Conservation (phyloP, 768 basidiomycete species). For the Artomyces pyxidatus region DNA sequence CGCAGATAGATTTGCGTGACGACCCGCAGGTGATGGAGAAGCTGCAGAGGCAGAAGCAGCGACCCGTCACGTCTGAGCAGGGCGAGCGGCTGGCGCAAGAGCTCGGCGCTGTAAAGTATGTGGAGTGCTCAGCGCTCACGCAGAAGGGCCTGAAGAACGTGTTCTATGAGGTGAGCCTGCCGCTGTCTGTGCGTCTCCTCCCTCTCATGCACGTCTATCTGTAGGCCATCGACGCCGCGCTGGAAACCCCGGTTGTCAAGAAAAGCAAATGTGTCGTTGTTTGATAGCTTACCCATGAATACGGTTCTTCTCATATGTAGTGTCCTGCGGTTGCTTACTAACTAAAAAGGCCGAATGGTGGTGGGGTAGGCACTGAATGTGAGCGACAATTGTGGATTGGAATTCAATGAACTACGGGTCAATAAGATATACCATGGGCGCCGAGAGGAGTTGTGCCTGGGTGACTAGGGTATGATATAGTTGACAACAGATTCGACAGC, state of each 20-base stretch:
- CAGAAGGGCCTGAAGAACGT: conserved; percentile 99
- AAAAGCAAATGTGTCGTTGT: conserved; percentile 77
- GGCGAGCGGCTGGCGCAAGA: conserved; percentile 96
- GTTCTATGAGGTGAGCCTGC: conserved; percentile 85
- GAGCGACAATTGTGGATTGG: too few relatives aligned
- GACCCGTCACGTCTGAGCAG: conserved; percentile 79
- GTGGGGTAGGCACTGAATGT: too few relatives aligned
- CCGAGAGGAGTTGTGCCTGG: too few relatives aligned
- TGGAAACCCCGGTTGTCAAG: conserved; percentile 92
- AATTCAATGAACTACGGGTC: too few relatives aligned
- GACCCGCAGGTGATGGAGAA: conserved; percentile 92
- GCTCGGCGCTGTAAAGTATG: conserved; percentile 96
- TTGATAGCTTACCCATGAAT: conserved; percentile 37
- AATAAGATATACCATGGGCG: too few relatives aligned
- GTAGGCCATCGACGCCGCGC: conserved; percentile 95
- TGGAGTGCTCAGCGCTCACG: conserved; percentile 97
- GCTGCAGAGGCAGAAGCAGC: conserved; percentile 91
- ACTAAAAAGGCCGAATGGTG: too few relatives aligned
- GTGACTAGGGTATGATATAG: too few relatives aligned
- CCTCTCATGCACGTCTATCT: not conserved
- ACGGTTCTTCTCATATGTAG: conserved; percentile 10
- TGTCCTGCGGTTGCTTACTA: too few relatives aligned
- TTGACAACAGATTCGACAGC: too few relatives aligned
- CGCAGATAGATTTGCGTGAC: conserved; percentile 94
- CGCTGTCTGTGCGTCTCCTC: not conserved